Percentiles rank a stretch among this genome's conserved stretches.
Conservation (phyloP, 805 yeast species). For the Brettanomyces anomalus region DNA sequence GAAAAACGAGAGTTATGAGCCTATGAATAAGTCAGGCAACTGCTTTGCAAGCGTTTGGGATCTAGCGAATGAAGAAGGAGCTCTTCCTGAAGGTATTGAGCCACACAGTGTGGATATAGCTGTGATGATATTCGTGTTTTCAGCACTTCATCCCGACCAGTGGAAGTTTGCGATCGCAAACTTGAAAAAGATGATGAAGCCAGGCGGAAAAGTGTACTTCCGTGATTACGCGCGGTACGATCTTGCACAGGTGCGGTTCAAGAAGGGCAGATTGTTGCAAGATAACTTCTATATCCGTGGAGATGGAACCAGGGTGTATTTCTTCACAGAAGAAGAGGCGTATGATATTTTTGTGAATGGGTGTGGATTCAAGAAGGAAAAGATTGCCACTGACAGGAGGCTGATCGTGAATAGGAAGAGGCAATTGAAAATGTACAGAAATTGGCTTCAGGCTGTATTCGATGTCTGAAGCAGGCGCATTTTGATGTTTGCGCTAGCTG, state of each 20-base stretch:
- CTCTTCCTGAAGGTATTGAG: constrained; percentile 77
- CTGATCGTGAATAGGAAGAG: constrained; percentile 87
- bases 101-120: constrained; percentile 80
- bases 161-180: constrained; percentile 79
- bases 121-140: constrained; percentile 91
- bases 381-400: constrained; percentile 84
- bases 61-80: constrained; percentile 64
- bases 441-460: constrained; percentile 94
- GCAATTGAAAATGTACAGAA: constrained; percentile 89
- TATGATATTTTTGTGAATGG: constrained; percentile 57
- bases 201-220: constrained; percentile 85
- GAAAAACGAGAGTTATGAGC: constrained; percentile 49
- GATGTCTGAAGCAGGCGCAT: constrained; percentile 26
- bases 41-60: constrained; percentile 95
- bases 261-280: constrained; percentile 75
- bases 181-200: constrained; percentile 65
- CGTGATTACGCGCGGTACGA: constrained; percentile 96
- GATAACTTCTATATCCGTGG: constrained; percentile 96
- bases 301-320: constrained; percentile 95
- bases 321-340: constrained; percentile 91
- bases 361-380: constrained; percentile 51
- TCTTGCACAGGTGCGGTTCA: constrained; percentile 89
- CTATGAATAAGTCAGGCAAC: constrained; percentile 13
- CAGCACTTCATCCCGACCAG: constrained; percentile 86
- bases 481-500: too few relatives aligned